A percentile compares a stretch with the other conserved stretches of the same genome.
These are phyloP conservation scores for Apiospora phragmitis DNA, from an alignment of 2,329 filamentous ascomycete species.

Conservation along the genomic window DNA sequence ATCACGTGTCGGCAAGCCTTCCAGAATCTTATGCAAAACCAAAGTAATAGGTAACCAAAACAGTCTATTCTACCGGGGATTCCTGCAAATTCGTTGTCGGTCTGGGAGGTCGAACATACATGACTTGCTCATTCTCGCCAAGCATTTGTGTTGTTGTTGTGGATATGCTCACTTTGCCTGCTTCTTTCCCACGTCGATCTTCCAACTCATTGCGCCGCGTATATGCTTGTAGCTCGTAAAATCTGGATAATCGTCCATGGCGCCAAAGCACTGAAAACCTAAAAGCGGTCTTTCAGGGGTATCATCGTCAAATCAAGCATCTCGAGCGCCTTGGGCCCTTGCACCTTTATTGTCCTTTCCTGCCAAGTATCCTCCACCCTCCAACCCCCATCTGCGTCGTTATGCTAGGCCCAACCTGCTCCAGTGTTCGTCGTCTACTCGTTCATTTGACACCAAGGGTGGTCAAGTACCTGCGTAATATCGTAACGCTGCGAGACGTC, in stretches of 20 bases:
- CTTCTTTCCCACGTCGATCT: neutral
- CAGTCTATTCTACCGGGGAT: slow-evolving; percentile 7
- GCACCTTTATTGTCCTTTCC: neutral
- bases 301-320: slow-evolving; percentile 8
- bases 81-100: neutral
- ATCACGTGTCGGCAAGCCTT: neutral
- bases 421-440: slow-evolving; percentile 10
- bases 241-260: neutral
- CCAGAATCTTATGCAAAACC: slow-evolving; percentile 2
- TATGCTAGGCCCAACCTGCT: neutral
- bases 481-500: slow-evolving; percentile 80
- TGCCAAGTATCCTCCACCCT: neutral
- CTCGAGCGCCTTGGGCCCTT: neutral
- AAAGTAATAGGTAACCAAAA: slow-evolving; percentile 1
- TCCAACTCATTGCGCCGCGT: neutral
- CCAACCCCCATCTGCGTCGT: neutral
- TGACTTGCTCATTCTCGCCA: neutral
- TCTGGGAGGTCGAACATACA: neutral
- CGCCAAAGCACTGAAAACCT: slow-evolving; percentile 7
- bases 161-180: neutral
- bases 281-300: slow-evolving; percentile 6
- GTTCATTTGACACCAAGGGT: slow-evolving; percentile 70
- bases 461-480: slow-evolving; percentile 85
- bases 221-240: slow-evolving; percentile 4
- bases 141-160: neutral